These are phyloP conservation scores for Xylariomycetidae sp. DNA, from an alignment of 2,329 filamentous ascomycete genomes.

Conservation along the genomic window DNA sequence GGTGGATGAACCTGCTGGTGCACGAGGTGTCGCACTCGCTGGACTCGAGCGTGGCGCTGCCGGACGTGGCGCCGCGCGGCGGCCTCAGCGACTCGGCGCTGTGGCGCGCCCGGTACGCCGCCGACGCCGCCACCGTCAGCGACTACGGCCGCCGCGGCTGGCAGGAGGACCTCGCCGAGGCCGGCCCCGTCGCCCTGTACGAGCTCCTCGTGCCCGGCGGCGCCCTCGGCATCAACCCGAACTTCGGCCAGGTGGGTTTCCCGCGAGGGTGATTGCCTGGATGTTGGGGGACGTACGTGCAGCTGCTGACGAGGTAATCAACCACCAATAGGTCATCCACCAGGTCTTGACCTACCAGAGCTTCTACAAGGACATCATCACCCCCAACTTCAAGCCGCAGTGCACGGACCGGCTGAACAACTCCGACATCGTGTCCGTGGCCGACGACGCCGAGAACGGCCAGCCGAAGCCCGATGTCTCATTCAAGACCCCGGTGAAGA, in stretches of 20 bases:
- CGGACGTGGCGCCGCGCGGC: constrained; percentile 7
- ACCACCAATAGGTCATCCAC: constrained; percentile 1
- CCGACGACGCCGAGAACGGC: no score
- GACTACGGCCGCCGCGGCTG: constrained; percentile 15
- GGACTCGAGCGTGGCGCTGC: constrained; percentile 5
- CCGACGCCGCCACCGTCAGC: constrained; percentile 12
- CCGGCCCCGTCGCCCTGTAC: constrained; percentile 17
- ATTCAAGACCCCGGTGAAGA: no score
- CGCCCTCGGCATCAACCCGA: constrained; percentile 16
- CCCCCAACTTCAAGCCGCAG: not conserved
- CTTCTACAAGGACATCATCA: not conserved
- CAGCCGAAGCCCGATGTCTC: no score
- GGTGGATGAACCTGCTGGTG: constrained; percentile 2
- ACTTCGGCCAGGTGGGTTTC: constrained; percentile 13
- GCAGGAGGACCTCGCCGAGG: constrained; percentile 23
- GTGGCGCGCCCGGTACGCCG: constrained; percentile 16
- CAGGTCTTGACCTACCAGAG: constrained; percentile 1
- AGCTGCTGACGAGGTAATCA: no score
- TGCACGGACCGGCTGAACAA: not conserved
- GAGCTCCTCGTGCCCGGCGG: constrained; percentile 23
- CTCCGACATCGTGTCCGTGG: not conserved
- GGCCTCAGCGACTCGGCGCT: constrained; percentile 10
- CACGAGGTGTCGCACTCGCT: constrained; percentile 19
- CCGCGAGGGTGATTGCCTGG: not conserved
- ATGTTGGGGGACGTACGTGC: not conserved